phyloP scores from a whole-genome alignment of 2,329 filamentous ascomycete genomes.

The Nannizziopsis barbatae region DNA sequence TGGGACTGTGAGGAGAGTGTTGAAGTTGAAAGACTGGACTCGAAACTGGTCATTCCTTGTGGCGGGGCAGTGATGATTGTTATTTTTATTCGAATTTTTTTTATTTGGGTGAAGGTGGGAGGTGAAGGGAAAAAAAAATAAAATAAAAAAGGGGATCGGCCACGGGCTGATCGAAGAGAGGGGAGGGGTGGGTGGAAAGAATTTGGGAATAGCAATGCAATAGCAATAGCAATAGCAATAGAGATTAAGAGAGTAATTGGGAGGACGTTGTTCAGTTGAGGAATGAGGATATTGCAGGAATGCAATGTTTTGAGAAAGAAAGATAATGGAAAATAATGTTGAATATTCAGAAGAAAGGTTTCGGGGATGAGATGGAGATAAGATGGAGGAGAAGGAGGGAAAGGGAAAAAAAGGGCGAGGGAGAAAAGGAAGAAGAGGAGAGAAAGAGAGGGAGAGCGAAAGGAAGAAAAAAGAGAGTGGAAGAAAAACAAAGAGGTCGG shows the following conservation, averaged over 20 bases:
- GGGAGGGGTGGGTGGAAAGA: conserved; percentile 10
- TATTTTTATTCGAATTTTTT: conserved; percentile 10
- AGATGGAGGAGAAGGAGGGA: conserved; percentile 15
- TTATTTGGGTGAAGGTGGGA: not conserved
- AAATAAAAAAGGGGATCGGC: conserved; percentile 26
- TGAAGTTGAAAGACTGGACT: conserved; percentile 29
- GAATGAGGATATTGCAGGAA: conserved; percentile 9
- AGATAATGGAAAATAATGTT: conserved; percentile 1
- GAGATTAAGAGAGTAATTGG: not conserved
- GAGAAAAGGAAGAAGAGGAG: conserved; percentile 17
- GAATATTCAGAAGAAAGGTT: not conserved
- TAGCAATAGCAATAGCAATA: conserved; percentile 5
- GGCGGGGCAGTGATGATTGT: conserved; percentile 15
- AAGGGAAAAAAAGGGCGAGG: conserved; percentile 14
- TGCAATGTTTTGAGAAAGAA: no score
- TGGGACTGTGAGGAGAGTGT: conserved; percentile 34
- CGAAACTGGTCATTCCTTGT: conserved; percentile 37
- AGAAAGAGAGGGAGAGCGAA: conserved; percentile 16
- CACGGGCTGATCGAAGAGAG: conserved; percentile 26
- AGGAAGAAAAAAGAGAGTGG: conserved; percentile 8
- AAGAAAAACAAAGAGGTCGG: not conserved
- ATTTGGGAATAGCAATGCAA: conserved; percentile 10
- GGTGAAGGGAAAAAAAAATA: not conserved
- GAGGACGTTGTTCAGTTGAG: not conserved
- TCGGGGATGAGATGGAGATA: not conserved